Evolutionary conservation across 148 eudicot species (phyloP), one percentile per base, ranked within the genome.

Genomic region (Rhododendron griersonianum): DNA sequence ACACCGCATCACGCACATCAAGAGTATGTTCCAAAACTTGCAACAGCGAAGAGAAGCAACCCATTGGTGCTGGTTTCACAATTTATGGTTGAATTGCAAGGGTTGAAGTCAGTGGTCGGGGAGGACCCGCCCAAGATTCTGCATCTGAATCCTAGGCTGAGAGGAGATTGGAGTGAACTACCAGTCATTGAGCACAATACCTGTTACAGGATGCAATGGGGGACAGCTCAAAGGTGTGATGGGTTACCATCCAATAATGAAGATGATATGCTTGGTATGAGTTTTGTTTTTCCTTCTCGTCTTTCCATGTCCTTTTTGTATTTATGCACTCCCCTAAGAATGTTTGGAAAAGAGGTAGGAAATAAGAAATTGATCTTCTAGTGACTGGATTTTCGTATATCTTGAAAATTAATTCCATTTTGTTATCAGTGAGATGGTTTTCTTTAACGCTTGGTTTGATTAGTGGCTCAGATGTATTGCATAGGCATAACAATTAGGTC

Each of bases 171-270:
- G 99, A 97, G 98, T 88, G 92, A 83, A 69, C 91, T 84, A 81
- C 91, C 95, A 69, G 96, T 97, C 57, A 94, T 97, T 91, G 99
- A 97, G 89, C 98, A 94, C 45, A 97, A 97, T 78, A 94, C 99
- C 9, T 97, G 98, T 84, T 95, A 95, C 82, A 92, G 99, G 89
- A 97, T 95, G 99, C 99, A 97, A 84, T 97, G 99, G 99, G 99
- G 98, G 11, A 89, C 90, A 63, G 93, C 95, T 89, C 98, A 95
- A 87, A 91, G 99, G 87, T 97, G 99, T 87, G 95, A 95, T 93
- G 99, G 99, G 78, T 84, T 92, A 81, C 92, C 91, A 51, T 91
- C 98, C 39, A 86, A 79, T 81, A 88, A 85, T 81, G 95, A 94
- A 74, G 93, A 94, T 75, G 96, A 94, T 87, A 91, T 93, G 93